These are phyloP conservation scores for Sclerotinia trifoliorum DNA, from an alignment of 2,329 filamentous ascomycete species.

Conservation along the genomic window DNA sequence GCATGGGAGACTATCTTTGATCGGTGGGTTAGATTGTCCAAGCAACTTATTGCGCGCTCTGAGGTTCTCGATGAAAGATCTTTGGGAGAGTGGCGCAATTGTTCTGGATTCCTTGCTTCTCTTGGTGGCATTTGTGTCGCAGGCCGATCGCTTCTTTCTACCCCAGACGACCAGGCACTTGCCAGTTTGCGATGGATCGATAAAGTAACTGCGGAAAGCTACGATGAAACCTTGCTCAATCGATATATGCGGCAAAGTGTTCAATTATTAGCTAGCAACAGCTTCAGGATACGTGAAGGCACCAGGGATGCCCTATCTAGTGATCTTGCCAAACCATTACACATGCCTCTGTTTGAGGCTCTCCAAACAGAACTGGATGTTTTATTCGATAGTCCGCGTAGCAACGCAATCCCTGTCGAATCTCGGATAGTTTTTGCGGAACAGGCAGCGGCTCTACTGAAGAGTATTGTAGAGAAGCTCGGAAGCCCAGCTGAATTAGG, in stretches of 20 bases:
- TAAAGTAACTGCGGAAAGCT: slow-evolving; percentile 55
- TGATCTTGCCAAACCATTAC: slow-evolving; percentile 62
- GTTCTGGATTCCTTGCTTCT: slow-evolving; percentile 66
- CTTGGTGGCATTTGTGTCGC: slow-evolving; percentile 65
- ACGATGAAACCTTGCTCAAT: slow-evolving; percentile 59
- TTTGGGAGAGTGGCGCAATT: slow-evolving; percentile 65
- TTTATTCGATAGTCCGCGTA: slow-evolving; percentile 56
- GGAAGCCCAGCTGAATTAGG: slow-evolving; percentile 63
- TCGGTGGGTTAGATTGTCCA: slow-evolving; percentile 62
- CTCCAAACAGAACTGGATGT: slow-evolving; percentile 63
- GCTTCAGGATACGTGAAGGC: slow-evolving; percentile 63
- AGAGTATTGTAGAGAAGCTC: slow-evolving; percentile 61
- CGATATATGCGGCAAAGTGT: slow-evolving; percentile 63
- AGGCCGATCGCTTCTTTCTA: slow-evolving; percentile 48
- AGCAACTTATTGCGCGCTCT: slow-evolving; percentile 56
- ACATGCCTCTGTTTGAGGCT: slow-evolving; percentile 62
- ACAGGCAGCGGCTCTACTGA: slow-evolving; percentile 63
- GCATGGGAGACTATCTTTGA: slow-evolving; percentile 68
- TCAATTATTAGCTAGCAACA: slow-evolving; percentile 62
- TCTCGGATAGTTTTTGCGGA: slow-evolving; percentile 65
- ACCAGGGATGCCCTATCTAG: slow-evolving; percentile 64
- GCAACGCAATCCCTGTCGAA: slow-evolving; percentile 53
- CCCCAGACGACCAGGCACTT: slow-evolving; percentile 56
- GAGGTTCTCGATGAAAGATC: slow-evolving; percentile 55
- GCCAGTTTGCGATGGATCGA: slow-evolving; percentile 61